phyloP scores from a whole-genome alignment of 1,284 basidiomycete species.

The Coniferiporia weirii region DNA sequence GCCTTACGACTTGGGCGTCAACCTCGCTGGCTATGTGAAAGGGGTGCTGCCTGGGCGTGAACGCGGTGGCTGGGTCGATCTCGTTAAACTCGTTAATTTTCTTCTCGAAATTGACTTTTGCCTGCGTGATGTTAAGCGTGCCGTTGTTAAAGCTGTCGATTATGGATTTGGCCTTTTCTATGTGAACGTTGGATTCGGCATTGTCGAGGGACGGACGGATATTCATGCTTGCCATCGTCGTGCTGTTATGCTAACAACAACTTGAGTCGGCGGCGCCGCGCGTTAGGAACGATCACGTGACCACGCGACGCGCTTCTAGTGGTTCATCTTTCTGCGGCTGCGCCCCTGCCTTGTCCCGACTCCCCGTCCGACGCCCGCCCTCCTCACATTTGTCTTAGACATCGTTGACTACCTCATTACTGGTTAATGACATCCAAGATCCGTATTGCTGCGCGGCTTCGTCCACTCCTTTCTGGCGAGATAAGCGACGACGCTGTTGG shows the following conservation, averaged over 20 bases:
- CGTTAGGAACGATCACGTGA: slow-evolving; percentile 4
- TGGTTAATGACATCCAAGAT: slow-evolving; percentile 21
- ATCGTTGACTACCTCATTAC: not conserved
- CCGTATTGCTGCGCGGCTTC: slow-evolving; percentile 32
- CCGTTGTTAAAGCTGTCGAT: slow-evolving; percentile 22
- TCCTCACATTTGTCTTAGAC: not conserved
- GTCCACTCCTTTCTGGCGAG: slow-evolving; percentile 57
- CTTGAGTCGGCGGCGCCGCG: not conserved
- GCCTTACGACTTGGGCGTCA: slow-evolving; percentile 41
- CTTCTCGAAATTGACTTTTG: slow-evolving; percentile 24
- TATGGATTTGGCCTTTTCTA: slow-evolving; percentile 24
- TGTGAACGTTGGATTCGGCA: slow-evolving; percentile 5
- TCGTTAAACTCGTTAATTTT: slow-evolving; percentile 16
- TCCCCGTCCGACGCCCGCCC: not conserved
- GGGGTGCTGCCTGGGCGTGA: slow-evolving; percentile 35
- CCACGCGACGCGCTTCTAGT: not conserved
- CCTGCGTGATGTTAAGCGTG: slow-evolving; percentile 23
- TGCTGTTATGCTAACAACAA: not conserved
- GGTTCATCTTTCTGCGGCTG: not conserved
- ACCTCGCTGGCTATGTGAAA: slow-evolving; percentile 43
- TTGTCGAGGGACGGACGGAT: slow-evolving; percentile 9
- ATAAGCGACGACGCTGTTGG: slow-evolving; percentile 55
- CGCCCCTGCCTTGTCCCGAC: not conserved
- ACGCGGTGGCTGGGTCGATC: slow-evolving; percentile 17
- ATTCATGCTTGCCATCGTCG: not conserved